A percentile compares a stretch with the other conserved stretches of the same genome.
These are phyloP conservation scores for Naganishia randhawae DNA, from an alignment of 768 basidiomycete species.

Conservation along the genomic window DNA sequence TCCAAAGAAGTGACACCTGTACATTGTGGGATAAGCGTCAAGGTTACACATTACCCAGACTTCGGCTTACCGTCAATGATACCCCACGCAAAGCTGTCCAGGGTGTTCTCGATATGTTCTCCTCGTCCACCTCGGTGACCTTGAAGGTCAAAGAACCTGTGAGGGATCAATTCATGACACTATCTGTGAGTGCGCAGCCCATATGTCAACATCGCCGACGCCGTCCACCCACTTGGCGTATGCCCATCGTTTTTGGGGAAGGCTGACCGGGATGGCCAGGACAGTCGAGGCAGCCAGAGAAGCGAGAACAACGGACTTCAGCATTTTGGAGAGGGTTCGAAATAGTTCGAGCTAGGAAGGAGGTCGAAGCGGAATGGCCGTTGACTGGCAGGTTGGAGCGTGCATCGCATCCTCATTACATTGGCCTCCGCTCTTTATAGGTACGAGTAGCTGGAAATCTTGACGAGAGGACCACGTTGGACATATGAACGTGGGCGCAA, in stretches of 20 bases:
- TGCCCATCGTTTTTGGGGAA: constrained; percentile 15
- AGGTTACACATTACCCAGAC: no score
- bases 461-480: not conserved
- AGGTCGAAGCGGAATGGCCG: not conserved
- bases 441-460: not conserved
- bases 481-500: not conserved
- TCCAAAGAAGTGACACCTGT: constrained; percentile 64
- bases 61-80: constrained; percentile 59
- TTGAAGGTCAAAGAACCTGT: constrained; percentile 37
- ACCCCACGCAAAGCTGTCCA: constrained; percentile 75
- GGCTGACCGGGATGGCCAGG: not conserved
- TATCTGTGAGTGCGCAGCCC: not conserved
- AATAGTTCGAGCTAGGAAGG: not conserved
- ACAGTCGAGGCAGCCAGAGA: constrained; percentile 6
- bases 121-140: constrained; percentile 66
- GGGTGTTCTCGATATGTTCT: constrained; percentile 66
- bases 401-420: not conserved
- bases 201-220: not conserved
- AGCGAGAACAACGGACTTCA: constrained; percentile 16
- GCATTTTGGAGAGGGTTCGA: not conserved
- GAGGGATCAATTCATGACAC: not conserved
- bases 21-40: not conserved
- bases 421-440: not conserved
- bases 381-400: not conserved
- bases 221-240: constrained; percentile 2